phyloP scores from a whole-genome alignment of 805 yeast species.

The Schwanniomyces pseudopolymorphus region DNA sequence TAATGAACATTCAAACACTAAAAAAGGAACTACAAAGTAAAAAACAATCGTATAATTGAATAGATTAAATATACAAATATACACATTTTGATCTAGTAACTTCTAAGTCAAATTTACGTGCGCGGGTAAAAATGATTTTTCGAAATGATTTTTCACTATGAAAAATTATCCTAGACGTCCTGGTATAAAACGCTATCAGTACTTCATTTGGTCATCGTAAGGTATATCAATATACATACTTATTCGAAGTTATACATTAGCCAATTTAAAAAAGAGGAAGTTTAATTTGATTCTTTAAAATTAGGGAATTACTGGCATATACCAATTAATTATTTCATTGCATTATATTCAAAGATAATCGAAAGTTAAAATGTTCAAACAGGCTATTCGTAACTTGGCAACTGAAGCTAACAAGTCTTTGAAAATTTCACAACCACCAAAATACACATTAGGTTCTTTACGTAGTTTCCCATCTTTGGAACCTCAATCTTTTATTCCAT shows the following conservation, averaged over 20 bases:
- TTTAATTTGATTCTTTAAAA: neutral
- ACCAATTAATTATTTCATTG: neutral
- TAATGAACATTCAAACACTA: neutral
- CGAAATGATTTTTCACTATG: neutral
- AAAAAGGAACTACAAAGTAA: neutral
- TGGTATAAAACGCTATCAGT: neutral
- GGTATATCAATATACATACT: neutral
- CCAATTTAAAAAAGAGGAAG: neutral
- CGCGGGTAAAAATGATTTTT: neutral
- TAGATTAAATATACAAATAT: neutral
- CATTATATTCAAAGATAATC: neutral
- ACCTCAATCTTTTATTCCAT: constrained; percentile 75
- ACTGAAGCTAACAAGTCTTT: constrained; percentile 22
- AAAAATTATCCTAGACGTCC: neutral
- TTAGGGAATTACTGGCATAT: neutral
- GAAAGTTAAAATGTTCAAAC: constrained; percentile 11
- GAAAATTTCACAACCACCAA: constrained; percentile 50
- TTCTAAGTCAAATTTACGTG: neutral
- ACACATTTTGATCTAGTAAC: neutral
- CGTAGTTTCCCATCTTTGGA: constrained; percentile 89
- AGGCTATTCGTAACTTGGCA: constrained; percentile 29
- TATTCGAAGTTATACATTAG: neutral
- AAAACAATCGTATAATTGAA: neutral
- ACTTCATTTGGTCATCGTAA: neutral
- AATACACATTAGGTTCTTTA: constrained; percentile 71